Conservation (phyloP, 805 yeast species). For the Starmerella roubikii region DNA sequence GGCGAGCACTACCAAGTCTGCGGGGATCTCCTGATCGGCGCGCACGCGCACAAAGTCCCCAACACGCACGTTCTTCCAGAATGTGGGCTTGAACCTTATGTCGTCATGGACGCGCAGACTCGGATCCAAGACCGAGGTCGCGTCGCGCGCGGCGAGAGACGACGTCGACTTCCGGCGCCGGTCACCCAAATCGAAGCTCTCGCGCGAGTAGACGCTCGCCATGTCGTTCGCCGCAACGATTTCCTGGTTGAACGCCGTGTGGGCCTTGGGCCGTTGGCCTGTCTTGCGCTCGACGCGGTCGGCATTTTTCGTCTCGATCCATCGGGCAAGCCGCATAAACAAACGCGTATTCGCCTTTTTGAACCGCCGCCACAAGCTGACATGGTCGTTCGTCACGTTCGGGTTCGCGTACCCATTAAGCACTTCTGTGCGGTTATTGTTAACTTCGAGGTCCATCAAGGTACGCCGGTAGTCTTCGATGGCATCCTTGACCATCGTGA, state of each 20-base stretch:
- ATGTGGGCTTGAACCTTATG: conserved; percentile 38
- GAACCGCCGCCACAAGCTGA: conserved; percentile 55
- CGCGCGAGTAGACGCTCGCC: conserved; percentile 18
- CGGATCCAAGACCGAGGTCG: conserved; percentile 21
- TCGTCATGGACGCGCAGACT: conserved; percentile 22
- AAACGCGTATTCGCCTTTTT: conserved; percentile 36
- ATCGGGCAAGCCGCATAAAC: conserved; percentile 17
- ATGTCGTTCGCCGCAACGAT: conserved; percentile 17
- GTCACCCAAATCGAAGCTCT: conserved; percentile 17
- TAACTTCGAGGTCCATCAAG: conserved; percentile 51
- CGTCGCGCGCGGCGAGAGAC: conserved; percentile 5
- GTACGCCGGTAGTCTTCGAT: conserved; percentile 65
- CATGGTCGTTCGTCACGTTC: conserved; percentile 43
- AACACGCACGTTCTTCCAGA: conserved; percentile 64
- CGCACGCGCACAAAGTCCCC: conserved; percentile 61
- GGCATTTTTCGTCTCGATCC: conserved; percentile 17
- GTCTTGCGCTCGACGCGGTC: conserved; percentile 18
- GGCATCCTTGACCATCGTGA: conserved; percentile 69
- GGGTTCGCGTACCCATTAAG: conserved; percentile 43
- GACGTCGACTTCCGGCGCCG: conserved; percentile 13
- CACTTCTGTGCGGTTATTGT: conserved; percentile 54
- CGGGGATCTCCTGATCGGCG: conserved; percentile 67
- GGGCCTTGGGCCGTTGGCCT: conserved; percentile 15
- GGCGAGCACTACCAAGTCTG: conserved; percentile 54
- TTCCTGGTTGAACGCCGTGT: conserved; percentile 15